Evolutionary conservation across 2,329 filamentous ascomycete species (phyloP), one percentile per base, ranked within the genome.

Genomic region (Colletotrichum kahawae): DNA sequence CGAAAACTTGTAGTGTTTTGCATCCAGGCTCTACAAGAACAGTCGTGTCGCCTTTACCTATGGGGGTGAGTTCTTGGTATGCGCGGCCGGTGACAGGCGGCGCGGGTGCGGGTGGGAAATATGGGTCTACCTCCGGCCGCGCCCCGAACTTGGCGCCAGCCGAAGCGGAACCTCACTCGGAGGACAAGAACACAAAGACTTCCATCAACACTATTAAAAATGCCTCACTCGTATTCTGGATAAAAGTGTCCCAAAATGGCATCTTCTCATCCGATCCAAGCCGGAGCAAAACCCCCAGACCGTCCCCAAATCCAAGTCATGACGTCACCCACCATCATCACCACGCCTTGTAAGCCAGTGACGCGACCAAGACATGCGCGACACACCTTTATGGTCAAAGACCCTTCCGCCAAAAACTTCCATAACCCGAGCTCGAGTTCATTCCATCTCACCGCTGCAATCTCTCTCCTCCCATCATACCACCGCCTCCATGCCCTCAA

Each of bases 311-410:
- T 43, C 29, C 36, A 66, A 76, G 74, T 76, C 74, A 70, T 76
- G 74, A 76, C 74, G 74, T 76, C 74, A 76, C 63, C 27, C 34
- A 33, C 36, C 74, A 76, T 74, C 74, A 76, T 76, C 36, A 31
- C 21, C 43, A 34, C 69, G 33, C 51, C 27, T 71, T 43, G 12
- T 13, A 27, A 57, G 60, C 31, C 48, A 38, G 69, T 75, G 73
- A 75, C 73, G 73, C 73, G 73, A 74, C 16, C 70, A 57, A 71
- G n/a, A 67, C 29, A 56, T 64, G 34, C 68, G 5, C n/a, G 64
- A 65, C 48, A 24, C 27, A 43, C 27, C 63, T 21, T 27, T 27
- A 29, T 13, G 29, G 16, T 21, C n/a, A 29, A 62, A 51, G 14
- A 10, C 8, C 16, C 14, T 13, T 3, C 43, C 27, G 24, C 63